These are phyloP conservation scores for Mercurialis annua DNA, from an alignment of 345 rosid species.

Conservation along the genomic window DNA sequence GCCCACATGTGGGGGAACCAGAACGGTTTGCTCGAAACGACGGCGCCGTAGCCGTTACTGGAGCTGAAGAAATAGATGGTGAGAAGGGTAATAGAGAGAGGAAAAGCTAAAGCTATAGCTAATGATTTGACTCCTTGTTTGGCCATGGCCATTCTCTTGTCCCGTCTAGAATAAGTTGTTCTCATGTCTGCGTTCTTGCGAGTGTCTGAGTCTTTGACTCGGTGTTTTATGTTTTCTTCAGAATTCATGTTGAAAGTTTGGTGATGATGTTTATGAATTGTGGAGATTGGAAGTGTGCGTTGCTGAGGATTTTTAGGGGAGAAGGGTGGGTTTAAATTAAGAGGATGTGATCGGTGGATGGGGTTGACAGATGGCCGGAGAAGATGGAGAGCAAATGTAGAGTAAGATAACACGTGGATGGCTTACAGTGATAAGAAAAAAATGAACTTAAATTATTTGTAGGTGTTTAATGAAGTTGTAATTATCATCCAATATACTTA, in stretches of 20 bases:
- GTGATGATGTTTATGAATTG: neutral
- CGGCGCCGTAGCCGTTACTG: conserved; percentile 14
- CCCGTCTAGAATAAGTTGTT: conserved; percentile 16
- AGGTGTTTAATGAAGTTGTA: too few relatives aligned
- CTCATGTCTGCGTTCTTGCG: conserved; percentile 15
- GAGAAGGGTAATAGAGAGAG: conserved; percentile 51
- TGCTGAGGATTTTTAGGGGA: conserved; percentile 19
- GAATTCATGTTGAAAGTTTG: conserved; percentile 41
- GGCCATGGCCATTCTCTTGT: conserved; percentile 55
- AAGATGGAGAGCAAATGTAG: conserved; percentile 15
- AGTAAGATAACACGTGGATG: conserved; percentile 26
- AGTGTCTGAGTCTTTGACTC: conserved; percentile 32
- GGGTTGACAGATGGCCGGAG: conserved; percentile 40
- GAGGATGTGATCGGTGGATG: neutral
- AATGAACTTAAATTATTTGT: too few relatives aligned
- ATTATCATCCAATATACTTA: too few relatives aligned
- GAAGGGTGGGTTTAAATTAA: neutral
- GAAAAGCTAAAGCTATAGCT: conserved; percentile 53
- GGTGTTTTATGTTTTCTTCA: conserved; percentile 52
- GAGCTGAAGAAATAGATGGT: conserved; percentile 52
- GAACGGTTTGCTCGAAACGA: conserved; percentile 28
- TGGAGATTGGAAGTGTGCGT: neutral
- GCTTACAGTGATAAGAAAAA: neutral
- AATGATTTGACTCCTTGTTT: conserved; percentile 68
- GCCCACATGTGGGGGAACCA: conserved; percentile 72